Base-by-base conservation (phyloP, 2,329 filamentous ascomycete species). In the Chaetomiaceae sp. region DNA sequence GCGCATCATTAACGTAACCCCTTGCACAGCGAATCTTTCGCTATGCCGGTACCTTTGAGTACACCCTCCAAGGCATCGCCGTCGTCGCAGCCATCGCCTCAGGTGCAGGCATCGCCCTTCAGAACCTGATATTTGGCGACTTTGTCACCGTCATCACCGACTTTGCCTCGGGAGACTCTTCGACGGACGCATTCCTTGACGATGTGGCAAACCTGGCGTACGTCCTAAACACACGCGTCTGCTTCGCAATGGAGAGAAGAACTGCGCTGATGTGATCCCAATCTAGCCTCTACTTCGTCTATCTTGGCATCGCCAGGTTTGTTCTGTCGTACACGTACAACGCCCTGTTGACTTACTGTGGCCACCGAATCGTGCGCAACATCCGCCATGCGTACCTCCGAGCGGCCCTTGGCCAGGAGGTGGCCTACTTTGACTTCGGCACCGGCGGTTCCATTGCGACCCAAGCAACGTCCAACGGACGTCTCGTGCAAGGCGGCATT, bases 281-380 rank as follows among this genome's bases (percentile, higher is more conserved):
- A 4, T 5, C 6, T 13, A 55, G 53, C 0, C 63, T 80, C 2
- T 79, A 73, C 58, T 79, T 81, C 55, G 64, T 81, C 12, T 81
- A 80, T 54, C 67, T 81, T 7, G 79, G 79, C 58, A 60, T 79
- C 37, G 77, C 63, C 2, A 75, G 74, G 25, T 75, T 79, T 44
- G 58, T 66, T 14, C 58, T 75, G 4, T 68, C 70, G 3, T 81
- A 79, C 54, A 61, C 70, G 14, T 65, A 62, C 40, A 66, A 66
- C 30, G 57, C 51, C 2, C 49, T 63, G 21, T 17, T 61, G 5
- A 58, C 60, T 1, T 56, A 52, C 66, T 33, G 59, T 69, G 43
- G 65, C 19, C 56, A 63, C 49, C 54, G 60, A 8, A 48, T 60
- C 16, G 61, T 63, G 13, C 61, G 60, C 19, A 55, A 60, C 23